phyloP scores from a whole-genome alignment of 2,329 filamentous ascomycete species.

The Lachnellula cervina region DNA sequence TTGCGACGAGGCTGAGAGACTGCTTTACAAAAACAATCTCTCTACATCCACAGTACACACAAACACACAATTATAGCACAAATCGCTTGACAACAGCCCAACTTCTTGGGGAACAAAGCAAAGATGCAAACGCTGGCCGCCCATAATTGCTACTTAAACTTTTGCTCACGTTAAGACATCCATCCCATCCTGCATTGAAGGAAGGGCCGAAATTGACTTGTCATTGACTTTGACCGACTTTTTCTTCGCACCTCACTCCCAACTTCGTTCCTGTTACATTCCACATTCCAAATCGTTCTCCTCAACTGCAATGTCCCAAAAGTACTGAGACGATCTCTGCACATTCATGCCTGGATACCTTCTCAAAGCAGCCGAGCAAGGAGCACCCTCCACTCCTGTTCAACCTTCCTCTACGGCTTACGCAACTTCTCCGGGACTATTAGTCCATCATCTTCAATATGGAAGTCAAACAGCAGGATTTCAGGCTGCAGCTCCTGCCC shows the following conservation, averaged over 20 bases:
- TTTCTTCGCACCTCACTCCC: no score
- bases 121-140: background rate
- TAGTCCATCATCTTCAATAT: conserved; percentile 35
- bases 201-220: background rate
- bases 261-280: no score
- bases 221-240: no score
- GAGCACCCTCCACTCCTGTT: background rate
- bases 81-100: conserved; percentile 2
- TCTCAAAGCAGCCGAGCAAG: no score
- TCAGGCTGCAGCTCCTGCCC: conserved; percentile 47
- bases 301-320: no score
- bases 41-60: no score
- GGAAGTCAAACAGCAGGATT: conserved; percentile 48
- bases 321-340: no score
- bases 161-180: background rate
- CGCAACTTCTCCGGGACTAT: no score
- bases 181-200: no score
- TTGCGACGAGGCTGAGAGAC: conserved; percentile 7
- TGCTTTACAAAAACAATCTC: no score
- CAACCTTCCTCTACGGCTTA: background rate
- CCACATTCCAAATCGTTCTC: no score
- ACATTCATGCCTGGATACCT: no score
- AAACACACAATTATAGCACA: conserved; percentile 3
- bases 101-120: background rate
- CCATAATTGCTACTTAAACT: background rate